Evolutionary conservation across 257 asterid genomes (phyloP).

Genomic region (Penstemon davidsonii): DNA sequence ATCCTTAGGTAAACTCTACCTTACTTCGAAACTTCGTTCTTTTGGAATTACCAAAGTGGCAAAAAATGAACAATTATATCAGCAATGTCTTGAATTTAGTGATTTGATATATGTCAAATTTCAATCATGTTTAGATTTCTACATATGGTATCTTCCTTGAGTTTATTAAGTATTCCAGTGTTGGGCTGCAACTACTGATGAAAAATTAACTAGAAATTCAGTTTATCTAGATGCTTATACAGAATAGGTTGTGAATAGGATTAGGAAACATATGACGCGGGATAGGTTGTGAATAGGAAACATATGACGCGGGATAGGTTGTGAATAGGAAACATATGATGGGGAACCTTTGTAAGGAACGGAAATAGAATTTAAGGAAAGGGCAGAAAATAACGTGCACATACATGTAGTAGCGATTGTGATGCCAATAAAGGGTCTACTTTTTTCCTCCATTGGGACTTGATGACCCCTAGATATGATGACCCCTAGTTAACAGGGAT

Average conservation of each 20-base stretch:
- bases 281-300: slow-evolving; percentile 14
- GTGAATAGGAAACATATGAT: slow-evolving; percentile 5
- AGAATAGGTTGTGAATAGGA: neutral
- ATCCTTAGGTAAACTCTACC: slow-evolving; percentile 66
- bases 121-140: neutral
- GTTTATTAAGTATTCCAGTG: slow-evolving; percentile 16
- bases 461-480: neutral
- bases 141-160: neutral
- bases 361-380: neutral
- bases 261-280: slow-evolving; percentile 3
- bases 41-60: neutral
- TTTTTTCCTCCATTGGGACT: slow-evolving; percentile 14
- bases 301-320: slow-evolving; percentile 16
- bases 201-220: too few relatives aligned
- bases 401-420: neutral
- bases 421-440: neutral
- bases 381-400: neutral
- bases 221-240: too few relatives aligned
- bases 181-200: neutral
- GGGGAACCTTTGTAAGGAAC: neutral
- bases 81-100: slow-evolving; percentile 13
- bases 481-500: neutral
- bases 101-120: slow-evolving; percentile 5
- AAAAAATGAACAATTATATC: neutral
- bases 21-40: neutral